A percentile compares a stretch with the other conserved stretches of the same genome.
phyloP scores from a whole-genome alignment of 495 filamentous ascomycete species.

The Hypoxylon fuscum region DNA sequence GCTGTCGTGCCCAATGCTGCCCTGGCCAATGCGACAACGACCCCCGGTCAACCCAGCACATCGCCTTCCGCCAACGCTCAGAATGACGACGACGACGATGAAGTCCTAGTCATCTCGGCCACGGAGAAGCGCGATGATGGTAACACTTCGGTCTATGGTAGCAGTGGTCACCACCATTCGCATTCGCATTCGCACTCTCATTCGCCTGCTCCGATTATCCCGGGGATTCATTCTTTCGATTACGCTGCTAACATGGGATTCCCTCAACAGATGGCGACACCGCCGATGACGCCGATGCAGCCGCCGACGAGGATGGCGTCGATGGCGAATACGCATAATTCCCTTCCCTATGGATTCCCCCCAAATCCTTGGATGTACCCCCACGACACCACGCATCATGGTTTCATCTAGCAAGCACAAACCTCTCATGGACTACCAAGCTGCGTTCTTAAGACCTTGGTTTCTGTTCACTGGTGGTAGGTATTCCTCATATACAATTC shows the following conservation, averaged over 20 bases:
- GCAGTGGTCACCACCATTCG: conserved; percentile 28
- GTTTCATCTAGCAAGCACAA: conserved; percentile 34
- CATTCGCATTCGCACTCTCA: conserved; percentile 37
- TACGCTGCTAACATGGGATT: conserved; percentile 44
- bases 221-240: conserved; percentile 41
- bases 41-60: conserved; percentile 19
- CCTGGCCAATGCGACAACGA: conserved; percentile 7
- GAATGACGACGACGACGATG: conserved; percentile 38
- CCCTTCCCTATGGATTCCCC: conserved; percentile 37
- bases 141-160: conserved; percentile 6
- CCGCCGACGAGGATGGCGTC: too few relatives aligned
- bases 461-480: conserved; percentile 27
- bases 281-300: conserved; percentile 6
- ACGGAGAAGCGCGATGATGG: conserved; percentile 37
- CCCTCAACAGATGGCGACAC: conserved; percentile 30
- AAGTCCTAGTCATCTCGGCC: conserved; percentile 40
- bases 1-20: conserved; percentile 11
- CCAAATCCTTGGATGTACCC: conserved; percentile 37
- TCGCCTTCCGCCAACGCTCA: conserved; percentile 25
- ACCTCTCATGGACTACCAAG: not conserved
- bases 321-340: conserved; percentile 27
- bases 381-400: conserved; percentile 36
- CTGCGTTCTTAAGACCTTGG: not conserved
- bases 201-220: conserved; percentile 33
- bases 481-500: not conserved